These are phyloP conservation scores for Myriosclerotinia duriaeana DNA, from an alignment of 2,329 filamentous ascomycete genomes.

Conservation along the genomic window DNA sequence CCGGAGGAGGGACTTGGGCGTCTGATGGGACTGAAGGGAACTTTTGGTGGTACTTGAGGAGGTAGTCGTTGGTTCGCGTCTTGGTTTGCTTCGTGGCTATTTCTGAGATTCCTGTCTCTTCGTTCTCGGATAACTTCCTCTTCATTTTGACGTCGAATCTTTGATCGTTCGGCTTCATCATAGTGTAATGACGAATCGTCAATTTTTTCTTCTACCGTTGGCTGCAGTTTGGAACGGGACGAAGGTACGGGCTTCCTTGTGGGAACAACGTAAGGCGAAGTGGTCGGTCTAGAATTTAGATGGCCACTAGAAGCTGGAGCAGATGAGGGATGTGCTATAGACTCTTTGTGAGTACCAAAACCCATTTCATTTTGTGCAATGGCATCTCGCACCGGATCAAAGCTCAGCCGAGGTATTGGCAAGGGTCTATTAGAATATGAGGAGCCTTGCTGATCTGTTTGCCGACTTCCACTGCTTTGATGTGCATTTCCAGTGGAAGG, in stretches of 20 bases:
- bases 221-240: neutral
- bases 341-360: neutral
- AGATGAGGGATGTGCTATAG: too few species aligned
- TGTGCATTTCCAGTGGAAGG: neutral
- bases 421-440: neutral
- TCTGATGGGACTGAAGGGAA: neutral
- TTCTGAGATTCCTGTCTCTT: neutral
- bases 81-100: neutral
- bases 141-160: neutral
- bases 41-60: neutral
- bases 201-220: neutral
- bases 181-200: neutral
- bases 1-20: too few species aligned
- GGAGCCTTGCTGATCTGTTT: neutral
- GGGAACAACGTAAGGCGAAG: neutral
- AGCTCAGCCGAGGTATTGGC: neutral
- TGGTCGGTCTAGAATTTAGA: neutral
- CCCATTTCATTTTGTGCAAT: neutral
- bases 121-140: neutral
- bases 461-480: neutral
- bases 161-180: neutral
- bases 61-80: neutral
- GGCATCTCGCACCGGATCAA: constrained; percentile 2
- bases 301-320: neutral
- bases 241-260: neutral